These are phyloP conservation scores for Aureobasidium sp. DNA, from an alignment of 2,329 filamentous ascomycete genomes.

Conservation along the genomic window DNA sequence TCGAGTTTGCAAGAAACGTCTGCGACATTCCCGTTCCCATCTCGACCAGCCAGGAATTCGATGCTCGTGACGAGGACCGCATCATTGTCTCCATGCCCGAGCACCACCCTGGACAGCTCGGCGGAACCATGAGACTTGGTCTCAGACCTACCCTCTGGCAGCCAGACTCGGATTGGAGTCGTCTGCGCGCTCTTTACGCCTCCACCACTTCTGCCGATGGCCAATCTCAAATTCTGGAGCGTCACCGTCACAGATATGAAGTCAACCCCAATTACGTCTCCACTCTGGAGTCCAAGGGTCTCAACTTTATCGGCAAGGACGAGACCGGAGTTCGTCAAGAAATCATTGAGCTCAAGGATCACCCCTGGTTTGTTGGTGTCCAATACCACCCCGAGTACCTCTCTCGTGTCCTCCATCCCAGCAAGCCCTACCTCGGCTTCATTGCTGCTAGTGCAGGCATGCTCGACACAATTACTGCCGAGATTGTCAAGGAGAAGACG, in stretches of 20 bases:
- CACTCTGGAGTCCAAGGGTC: constrained; percentile 56
- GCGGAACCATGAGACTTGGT: constrained; percentile 82
- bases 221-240: constrained; percentile 48
- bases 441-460: constrained; percentile 68
- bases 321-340: constrained; percentile 73
- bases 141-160: constrained; percentile 69
- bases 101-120: constrained; percentile 64
- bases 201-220: constrained; percentile 31
- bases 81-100: constrained; percentile 93
- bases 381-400: constrained; percentile 88
- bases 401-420: constrained; percentile 64
- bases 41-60: constrained; percentile 50
- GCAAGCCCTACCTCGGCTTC: constrained; percentile 73
- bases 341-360: constrained; percentile 71
- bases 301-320: constrained; percentile 73
- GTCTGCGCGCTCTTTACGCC: constrained; percentile 67
- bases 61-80: constrained; percentile 53
- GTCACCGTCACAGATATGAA: constrained; percentile 85
- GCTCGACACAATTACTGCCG: constrained; percentile 42
- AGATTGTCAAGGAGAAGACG: constrained; percentile 14
- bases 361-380: constrained; percentile 77
- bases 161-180: constrained; percentile 65
- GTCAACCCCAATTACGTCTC: constrained; percentile 75
- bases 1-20: constrained; percentile 75
- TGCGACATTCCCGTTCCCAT: constrained; percentile 49